phyloP scores from a whole-genome alignment of 306 rosid species.

The Begonia peltatifolia region DNA sequence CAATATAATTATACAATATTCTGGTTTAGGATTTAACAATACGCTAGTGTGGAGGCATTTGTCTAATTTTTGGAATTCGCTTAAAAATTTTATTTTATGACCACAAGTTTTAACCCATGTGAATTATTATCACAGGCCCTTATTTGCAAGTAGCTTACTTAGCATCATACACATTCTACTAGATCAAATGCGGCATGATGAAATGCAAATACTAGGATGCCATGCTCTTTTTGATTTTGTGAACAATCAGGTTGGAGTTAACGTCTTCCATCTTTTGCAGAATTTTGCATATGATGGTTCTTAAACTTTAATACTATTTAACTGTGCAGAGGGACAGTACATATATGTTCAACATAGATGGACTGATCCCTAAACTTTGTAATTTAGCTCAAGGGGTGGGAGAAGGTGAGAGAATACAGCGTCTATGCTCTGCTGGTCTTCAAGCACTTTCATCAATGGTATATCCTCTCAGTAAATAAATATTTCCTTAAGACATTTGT shows the following conservation, averaged over 20 bases:
- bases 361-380: conserved; percentile 67
- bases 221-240: conserved; percentile 74
- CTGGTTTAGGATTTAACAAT: too few species aligned
- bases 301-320: conserved; percentile 3
- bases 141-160: conserved; percentile 81
- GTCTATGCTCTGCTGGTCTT: conserved; percentile 52
- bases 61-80: too few species aligned
- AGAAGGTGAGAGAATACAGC: conserved; percentile 43
- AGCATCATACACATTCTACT: conserved; percentile 70
- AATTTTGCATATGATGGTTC: conserved; percentile 3
- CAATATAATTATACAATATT: too few species aligned
- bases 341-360: conserved; percentile 69
- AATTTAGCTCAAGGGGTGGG: conserved; percentile 74
- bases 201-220: conserved; percentile 83
- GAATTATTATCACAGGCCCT: conserved; percentile 36
- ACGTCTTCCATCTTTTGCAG: conserved; percentile 1
- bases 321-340: conserved; percentile 60
- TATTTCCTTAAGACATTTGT: too few species aligned
- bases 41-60: too few species aligned
- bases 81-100: too few species aligned
- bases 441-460: conserved; percentile 87
- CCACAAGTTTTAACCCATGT: too few species aligned
- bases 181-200: conserved; percentile 81
- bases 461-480: conserved; percentile 1
- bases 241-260: conserved; percentile 65